Conservation (phyloP, 345 rosid genomes). For the Geranium brycei region DNA sequence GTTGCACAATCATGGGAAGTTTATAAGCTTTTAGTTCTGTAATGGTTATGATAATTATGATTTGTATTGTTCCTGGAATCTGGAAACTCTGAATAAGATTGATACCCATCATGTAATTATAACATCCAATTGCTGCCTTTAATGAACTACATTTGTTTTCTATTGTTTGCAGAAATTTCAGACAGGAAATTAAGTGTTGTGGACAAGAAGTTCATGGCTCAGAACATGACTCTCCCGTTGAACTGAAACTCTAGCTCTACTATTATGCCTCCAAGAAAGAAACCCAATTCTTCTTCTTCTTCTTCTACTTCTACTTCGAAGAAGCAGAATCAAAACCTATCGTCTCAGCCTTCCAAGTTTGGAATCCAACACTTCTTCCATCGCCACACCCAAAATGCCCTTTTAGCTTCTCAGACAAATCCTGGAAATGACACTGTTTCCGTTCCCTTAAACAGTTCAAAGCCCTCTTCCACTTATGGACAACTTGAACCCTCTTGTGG, state of each 20-base stretch:
- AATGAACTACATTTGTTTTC: too few relatives aligned
- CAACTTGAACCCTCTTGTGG: neutral
- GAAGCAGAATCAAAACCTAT: conserved; percentile 29
- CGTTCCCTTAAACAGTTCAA: conserved; percentile 9
- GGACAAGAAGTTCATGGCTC: too few relatives aligned
- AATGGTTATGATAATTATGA: too few relatives aligned
- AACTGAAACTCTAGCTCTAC: neutral
- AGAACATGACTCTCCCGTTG: too few relatives aligned
- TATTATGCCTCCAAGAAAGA: conserved; percentile 65
- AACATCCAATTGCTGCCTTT: too few relatives aligned
- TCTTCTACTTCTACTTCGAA: conserved; percentile 21
- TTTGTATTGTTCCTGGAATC: too few relatives aligned
- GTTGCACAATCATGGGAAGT: too few relatives aligned
- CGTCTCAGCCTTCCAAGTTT: conserved; percentile 41
- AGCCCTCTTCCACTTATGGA: neutral
- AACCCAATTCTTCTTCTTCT: conserved; percentile 31
- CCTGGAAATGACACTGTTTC: conserved; percentile 1
- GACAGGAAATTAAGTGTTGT: too few relatives aligned
- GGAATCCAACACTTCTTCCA: conserved; percentile 80
- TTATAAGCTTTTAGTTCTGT: too few relatives aligned
- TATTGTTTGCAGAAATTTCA: too few relatives aligned
- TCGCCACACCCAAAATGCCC: conserved; percentile 48
- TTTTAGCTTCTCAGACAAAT: conserved; percentile 14
- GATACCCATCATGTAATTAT: too few relatives aligned
- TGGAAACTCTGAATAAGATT: too few relatives aligned